These are phyloP conservation scores for Tagetes erecta DNA, from an alignment of 129 eudicot species.

Conservation along the genomic window DNA sequence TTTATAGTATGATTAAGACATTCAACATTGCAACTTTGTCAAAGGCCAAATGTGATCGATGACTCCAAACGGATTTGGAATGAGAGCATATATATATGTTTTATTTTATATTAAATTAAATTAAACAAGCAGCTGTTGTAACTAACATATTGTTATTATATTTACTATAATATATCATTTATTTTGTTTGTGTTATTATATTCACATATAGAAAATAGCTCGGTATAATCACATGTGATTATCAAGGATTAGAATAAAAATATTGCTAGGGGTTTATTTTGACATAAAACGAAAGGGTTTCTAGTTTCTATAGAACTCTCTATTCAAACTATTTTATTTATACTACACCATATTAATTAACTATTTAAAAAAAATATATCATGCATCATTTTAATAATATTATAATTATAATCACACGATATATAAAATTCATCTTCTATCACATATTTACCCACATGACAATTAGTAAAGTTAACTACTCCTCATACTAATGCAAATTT, in stretches of 20 bases:
- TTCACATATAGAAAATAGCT: neutral
- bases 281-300: no score
- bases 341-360: no score
- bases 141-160: neutral
- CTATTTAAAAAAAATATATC: no score
- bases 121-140: neutral
- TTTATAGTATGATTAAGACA: neutral
- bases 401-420: no score
- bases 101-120: neutral
- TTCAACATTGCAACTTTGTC: neutral
- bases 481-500: no score
- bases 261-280: neutral
- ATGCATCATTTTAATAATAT: no score
- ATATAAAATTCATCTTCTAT: neutral
- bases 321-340: no score
- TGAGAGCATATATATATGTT: neutral
- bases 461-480: neutral
- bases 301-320: no score
- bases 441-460: neutral
- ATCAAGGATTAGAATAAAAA: neutral
- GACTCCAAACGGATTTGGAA: neutral
- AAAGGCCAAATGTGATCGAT: neutral
- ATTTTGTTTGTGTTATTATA: neutral
- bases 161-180: neutral
- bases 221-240: constrained; percentile 7